Evolutionary conservation across 495 filamentous ascomycete genomes (phyloP).

Genomic region (Parmelia sp.): DNA sequence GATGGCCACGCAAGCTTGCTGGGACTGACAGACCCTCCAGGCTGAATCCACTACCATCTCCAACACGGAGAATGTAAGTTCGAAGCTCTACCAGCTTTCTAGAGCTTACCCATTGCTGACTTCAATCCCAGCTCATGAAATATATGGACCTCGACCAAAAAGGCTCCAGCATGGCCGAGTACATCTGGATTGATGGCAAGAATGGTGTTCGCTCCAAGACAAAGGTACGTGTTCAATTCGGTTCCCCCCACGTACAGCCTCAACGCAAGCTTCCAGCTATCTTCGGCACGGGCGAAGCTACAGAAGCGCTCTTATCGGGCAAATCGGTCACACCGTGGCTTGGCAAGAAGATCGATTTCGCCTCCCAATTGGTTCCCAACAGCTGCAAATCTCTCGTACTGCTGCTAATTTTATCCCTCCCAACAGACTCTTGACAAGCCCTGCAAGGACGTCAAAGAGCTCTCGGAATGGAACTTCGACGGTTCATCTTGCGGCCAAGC

Average conservation of each 20-base stretch:
- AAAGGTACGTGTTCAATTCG: constrained; percentile 60
- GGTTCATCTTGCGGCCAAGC: constrained; percentile 93
- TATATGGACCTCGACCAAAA: constrained; percentile 89
- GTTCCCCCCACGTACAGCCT: constrained; percentile 16
- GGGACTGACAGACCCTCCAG: constrained; percentile 28
- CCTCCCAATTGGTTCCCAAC: neutral
- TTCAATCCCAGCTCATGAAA: constrained; percentile 64
- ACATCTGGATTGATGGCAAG: constrained; percentile 89
- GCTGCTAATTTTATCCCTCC: constrained; percentile 21
- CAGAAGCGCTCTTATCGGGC: constrained; percentile 15
- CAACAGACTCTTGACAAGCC: constrained; percentile 70
- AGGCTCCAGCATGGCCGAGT: constrained; percentile 80
- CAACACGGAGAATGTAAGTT: constrained; percentile 65
- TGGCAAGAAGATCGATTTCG: constrained; percentile 4
- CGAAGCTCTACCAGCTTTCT: neutral
- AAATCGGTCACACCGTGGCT: constrained; percentile 7
- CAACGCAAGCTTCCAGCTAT: constrained; percentile 14
- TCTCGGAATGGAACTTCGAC: constrained; percentile 99
- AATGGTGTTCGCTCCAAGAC: constrained; percentile 82
- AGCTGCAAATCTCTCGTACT: neutral
- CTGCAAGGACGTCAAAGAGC: constrained; percentile 61
- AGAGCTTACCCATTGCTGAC: constrained; percentile 5
- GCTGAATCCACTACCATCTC: constrained; percentile 55
- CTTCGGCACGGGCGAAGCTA: neutral
- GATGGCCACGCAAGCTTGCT: neutral